Percentiles rank a stretch among this genome's conserved stretches.
phyloP scores from a whole-genome alignment of 83 land plant genomes.

The Thuja plicata region DNA sequence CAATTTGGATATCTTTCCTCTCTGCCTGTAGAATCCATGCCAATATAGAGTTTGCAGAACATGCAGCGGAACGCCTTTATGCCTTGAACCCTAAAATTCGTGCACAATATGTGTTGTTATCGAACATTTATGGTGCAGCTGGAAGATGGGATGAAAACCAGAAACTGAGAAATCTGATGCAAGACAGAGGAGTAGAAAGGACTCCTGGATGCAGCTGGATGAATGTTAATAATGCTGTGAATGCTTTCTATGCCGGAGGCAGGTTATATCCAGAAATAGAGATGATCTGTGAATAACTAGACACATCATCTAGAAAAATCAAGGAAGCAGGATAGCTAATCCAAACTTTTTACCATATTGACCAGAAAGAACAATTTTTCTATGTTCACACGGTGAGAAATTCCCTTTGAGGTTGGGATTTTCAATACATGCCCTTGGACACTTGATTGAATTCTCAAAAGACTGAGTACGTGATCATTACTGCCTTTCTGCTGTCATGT shows the following conservation, averaged over 20 bases:
- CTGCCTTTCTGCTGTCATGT: no score
- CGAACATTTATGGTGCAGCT: slow-evolving; percentile 7
- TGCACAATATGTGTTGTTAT: slow-evolving; percentile 13
- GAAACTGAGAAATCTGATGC: background rate
- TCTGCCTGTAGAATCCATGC: slow-evolving; percentile 3
- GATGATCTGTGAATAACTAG: background rate
- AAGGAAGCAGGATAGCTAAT: background rate
- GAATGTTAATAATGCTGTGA: background rate
- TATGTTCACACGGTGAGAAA: no score
- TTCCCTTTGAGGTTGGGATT: no score
- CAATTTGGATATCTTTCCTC: slow-evolving; percentile 19
- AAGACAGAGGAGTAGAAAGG: background rate
- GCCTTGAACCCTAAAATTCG: slow-evolving; percentile 6
- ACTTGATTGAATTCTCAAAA: no score
- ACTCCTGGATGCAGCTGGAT: background rate
- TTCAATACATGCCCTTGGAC: no score
- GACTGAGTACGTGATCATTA: no score
- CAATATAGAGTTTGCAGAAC: slow-evolving; percentile 14
- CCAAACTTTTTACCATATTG: background rate
- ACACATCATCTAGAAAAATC: background rate
- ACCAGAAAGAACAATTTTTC: no score
- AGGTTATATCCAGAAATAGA: background rate
- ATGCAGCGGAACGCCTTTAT: slow-evolving; percentile 1
- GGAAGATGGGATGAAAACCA: background rate
- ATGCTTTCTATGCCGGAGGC: background rate